Evolutionary conservation across 2,329 filamentous ascomycete species (phyloP), one percentile per base, ranked within the genome.

Genomic region (Microsporum canis): DNA sequence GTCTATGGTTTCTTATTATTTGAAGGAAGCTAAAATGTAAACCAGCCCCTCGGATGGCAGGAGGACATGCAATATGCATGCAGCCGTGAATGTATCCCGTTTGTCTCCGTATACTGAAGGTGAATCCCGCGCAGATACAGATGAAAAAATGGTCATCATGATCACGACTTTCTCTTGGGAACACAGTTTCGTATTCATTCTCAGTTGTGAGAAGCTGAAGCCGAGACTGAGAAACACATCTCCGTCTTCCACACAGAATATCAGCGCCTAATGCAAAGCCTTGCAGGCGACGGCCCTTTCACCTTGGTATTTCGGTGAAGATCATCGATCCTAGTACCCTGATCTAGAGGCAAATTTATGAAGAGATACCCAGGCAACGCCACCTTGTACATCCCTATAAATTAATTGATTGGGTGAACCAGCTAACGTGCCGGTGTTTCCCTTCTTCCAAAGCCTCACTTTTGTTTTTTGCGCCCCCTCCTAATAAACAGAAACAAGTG

Each of bases 131-230:
- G 49, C 49, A 53, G 29, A 34, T 53, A 29, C 27, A 53, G 33
- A 12, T n/a, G 14, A 31, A 53, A 53, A 33, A 53, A n/a, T 12
- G 8, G 14, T 3, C 14, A 14, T 53, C 27, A 51, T 53, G 27
- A 53, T 34, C 49, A 53, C 29, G 49, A 4, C 27, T 3, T 33
- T 34, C 10, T 6, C 12, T 14, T 33, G 49, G 49, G 49, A 33
- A 33, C 27, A 53, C 49, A 53, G 49, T n/a, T 53, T 53, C 49
- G 49, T 53, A 53, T 53, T 34, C 49, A 53, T 14, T 53, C 29
- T 53, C 49, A 53, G 7, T 29, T 53, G 31, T 53, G 49, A 53
- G 49, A 53, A 53, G 27, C 12, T 53, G 49, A 53, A 33, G 49
- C 17, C 27, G 27, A 53, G 23, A 53, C 12, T 14, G 49, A 31